Percentiles rank a stretch among this genome's conserved stretches.
Conservation (phyloP, 495 filamentous ascomycete species). For the Hyphodiscus hymeniophilus region DNA sequence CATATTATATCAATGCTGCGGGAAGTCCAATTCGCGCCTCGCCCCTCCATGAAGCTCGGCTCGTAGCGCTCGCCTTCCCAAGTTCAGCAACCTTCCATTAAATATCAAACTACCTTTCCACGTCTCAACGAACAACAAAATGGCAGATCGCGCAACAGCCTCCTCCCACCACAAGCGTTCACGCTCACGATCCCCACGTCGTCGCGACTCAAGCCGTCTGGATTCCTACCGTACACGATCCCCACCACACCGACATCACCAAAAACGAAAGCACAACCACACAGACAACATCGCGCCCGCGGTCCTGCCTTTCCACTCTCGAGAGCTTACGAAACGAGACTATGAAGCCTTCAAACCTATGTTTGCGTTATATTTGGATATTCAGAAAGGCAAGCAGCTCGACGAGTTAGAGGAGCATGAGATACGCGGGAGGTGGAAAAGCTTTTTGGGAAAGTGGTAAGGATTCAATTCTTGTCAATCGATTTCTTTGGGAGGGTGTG, state of each 20-base stretch:
- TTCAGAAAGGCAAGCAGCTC: constrained; percentile 70
- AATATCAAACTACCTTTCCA: no score
- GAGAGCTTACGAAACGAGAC: constrained; percentile 57
- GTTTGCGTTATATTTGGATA: constrained; percentile 80
- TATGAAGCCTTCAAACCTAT: constrained; percentile 54
- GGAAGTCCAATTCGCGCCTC: no score
- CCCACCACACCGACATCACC: constrained; percentile 18
- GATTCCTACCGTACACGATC: constrained; percentile 18
- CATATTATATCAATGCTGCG: no score
- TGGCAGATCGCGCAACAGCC: constrained; percentile 11
- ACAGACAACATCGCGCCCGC: constrained; percentile 5
- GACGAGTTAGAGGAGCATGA: constrained; percentile 60
- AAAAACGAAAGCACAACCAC: constrained; percentile 15
- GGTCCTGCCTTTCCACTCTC: constrained; percentile 59
- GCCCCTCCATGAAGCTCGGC: neutral
- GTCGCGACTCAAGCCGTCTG: neutral
- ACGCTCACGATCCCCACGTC: constrained; percentile 18
- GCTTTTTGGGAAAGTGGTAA: constrained; percentile 84
- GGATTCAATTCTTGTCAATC: constrained; percentile 11
- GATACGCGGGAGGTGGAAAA: constrained; percentile 81
- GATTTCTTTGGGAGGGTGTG: neutral
- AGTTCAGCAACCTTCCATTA: neutral
- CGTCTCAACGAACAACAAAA: constrained; percentile 1
- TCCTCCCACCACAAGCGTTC: neutral
- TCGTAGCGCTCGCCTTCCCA: neutral